Evolutionary conservation across 768 basidiomycete genomes (phyloP).

Genomic region (Trametes meyenii): DNA sequence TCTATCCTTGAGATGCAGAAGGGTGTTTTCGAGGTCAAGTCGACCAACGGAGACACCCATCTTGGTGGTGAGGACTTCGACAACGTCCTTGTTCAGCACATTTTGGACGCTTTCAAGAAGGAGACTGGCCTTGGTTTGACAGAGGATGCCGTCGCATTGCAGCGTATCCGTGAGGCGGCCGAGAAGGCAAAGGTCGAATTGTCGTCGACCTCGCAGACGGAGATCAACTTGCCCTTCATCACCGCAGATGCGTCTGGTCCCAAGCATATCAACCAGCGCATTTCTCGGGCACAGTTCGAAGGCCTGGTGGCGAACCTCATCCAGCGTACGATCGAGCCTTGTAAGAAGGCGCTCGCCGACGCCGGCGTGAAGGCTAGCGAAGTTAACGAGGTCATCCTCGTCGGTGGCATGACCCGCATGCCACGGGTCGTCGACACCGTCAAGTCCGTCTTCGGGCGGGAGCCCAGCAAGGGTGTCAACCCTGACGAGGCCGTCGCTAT

Average conservation of each 20-base stretch:
- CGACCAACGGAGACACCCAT: conserved; percentile 99
- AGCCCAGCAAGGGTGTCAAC: conserved; percentile 98
- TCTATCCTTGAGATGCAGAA: conserved; percentile 99
- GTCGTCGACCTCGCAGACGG: conserved; percentile 92
- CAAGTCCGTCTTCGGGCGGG: conserved; percentile 90
- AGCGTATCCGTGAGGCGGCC: conserved; percentile 97
- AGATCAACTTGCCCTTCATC: conserved; percentile 98
- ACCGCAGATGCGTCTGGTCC: conserved; percentile 94
- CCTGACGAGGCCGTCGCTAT: conserved; percentile 99
- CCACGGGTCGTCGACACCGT: conserved; percentile 94
- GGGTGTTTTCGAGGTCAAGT: conserved; percentile 99
- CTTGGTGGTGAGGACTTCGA: conserved; percentile 97
- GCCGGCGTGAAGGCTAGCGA: conserved; percentile 92
- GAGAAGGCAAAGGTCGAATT: conserved; percentile 99
- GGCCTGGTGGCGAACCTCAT: conserved; percentile 79
- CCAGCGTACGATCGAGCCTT: conserved; percentile 90
- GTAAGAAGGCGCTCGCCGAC: conserved; percentile 95
- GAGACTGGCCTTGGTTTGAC: conserved; percentile 80
- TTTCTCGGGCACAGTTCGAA: conserved; percentile 91
- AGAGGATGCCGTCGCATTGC: conserved; percentile 93
- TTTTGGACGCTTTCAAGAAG: conserved; percentile 94
- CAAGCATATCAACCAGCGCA: conserved; percentile 94
- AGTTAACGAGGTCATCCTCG: conserved; percentile 95
- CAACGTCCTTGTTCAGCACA: conserved; percentile 81
- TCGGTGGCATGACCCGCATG: conserved; percentile 99